Base-by-base conservation (phyloP, 1,284 basidiomycete genomes). In the Cutaneotrichosporon daszewskae region DNA sequence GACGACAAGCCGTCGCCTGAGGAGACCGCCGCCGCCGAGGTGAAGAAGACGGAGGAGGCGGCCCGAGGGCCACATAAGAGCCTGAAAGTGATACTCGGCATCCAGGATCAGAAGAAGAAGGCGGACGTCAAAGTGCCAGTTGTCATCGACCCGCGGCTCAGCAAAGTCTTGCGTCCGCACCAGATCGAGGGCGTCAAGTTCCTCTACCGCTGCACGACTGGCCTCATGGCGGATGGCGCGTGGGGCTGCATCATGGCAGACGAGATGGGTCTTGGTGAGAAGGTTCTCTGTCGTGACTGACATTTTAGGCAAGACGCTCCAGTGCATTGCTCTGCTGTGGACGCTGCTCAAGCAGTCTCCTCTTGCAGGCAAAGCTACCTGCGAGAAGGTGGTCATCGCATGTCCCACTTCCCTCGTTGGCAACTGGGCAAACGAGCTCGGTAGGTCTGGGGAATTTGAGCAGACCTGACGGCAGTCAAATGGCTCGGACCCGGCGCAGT, bases 141-240 rank as follows among this genome's bases (percentile, higher is more conserved):
- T 10, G 94, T 98, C 12, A 91, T 98, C 37, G 91, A 97, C 68
- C 94, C 94, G 4, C 77, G 79, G 32, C 74, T 98, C 23, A 73
- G 79, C 36, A 94, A 90, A 65, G 85, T 92, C 3, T 76, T 98
- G 29, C 81, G 94, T 32, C 95, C 95, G 12, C 95, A 98, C 80
- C 94, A 98, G 70, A 81, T 98, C 16, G 92, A 98, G 66, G 94
- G 94, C 53, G 94, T 97, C 51, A 96, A 96, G 85, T 98, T 98
- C 70, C 72, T 99, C 64, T 99, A 96, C 72, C 84, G 82, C 67
- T 94, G 91, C 64, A 84, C 91, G 8, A 96, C 89, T 0, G 95
- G 92, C 2, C 85, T 95, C 81, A 72, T 92, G 38, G 86, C 85
- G 20, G 82, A 90, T 40, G 87, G 89, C 55, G 90, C 94, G 45